Evolutionary conservation across 352 stramenopile species (phyloP).

Genomic region (Pythium brachiatum): DNA sequence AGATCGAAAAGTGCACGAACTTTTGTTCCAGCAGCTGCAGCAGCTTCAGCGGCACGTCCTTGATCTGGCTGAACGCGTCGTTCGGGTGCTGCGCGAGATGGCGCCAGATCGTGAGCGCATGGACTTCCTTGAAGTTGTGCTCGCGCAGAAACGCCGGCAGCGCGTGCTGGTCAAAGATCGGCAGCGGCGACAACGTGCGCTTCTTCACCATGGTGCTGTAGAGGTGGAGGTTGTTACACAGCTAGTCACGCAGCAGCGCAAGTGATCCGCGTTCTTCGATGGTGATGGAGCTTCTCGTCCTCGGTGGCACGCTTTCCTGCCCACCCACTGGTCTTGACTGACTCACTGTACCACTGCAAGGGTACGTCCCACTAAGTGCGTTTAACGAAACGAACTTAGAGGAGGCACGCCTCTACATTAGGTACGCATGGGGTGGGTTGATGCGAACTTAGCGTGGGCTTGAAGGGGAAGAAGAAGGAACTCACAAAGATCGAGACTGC

Average conservation of each 20-base stretch:
- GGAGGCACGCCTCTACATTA: background rate
- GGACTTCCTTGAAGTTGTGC: conserved; percentile 73
- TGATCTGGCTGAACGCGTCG: conserved; percentile 57
- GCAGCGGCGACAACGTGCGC: conserved; percentile 66
- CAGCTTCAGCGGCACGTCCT: conserved; percentile 56
- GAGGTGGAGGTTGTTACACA: background rate
- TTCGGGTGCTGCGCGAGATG: conserved; percentile 61
- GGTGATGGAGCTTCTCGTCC: background rate
- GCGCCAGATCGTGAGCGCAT: conserved; percentile 76
- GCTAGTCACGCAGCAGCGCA: background rate
- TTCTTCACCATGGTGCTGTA: conserved; percentile 75
- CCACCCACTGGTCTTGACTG: conserved; percentile 10
- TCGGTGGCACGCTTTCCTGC: conserved; percentile 4
- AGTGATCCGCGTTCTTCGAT: background rate
- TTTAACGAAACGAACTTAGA: conserved; percentile 13
- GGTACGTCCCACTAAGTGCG: conserved; percentile 21
- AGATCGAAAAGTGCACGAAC: conserved; percentile 81
- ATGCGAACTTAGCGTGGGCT: background rate
- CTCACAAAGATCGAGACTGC: background rate
- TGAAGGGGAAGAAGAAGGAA: conserved; percentile 15
- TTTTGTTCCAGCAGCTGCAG: conserved; percentile 52
- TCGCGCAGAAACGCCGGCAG: conserved; percentile 60
- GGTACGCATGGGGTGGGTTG: background rate
- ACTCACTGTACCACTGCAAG: conserved; percentile 13
- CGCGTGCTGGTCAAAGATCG: conserved; percentile 68